Conservation (phyloP, 1,284 basidiomycete genomes). For the Megacollybia platyphylla region DNA sequence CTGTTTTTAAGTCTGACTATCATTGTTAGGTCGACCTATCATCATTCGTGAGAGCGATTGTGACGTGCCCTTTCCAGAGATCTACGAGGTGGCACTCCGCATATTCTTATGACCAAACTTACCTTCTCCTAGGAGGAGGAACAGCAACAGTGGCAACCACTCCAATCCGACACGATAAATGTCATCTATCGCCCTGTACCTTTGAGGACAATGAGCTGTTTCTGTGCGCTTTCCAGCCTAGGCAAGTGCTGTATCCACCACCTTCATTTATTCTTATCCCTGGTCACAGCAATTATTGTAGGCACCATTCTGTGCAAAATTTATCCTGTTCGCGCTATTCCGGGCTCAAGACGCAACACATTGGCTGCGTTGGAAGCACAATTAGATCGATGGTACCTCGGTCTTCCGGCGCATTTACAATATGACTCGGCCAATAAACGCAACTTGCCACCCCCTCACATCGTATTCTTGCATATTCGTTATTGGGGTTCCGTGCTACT, state of each 20-base stretch:
- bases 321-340: conserved; percentile 55
- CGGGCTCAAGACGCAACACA: conserved; percentile 30
- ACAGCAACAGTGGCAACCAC: conserved; percentile 41
- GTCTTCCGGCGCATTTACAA: conserved; percentile 53
- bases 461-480: conserved; percentile 63
- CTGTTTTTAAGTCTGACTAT: conserved; percentile 5
- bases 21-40: conserved; percentile 43
- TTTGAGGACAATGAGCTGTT: conserved; percentile 38
- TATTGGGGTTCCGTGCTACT: conserved; percentile 72
- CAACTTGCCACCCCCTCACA: conserved; percentile 43
- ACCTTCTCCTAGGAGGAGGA: conserved; percentile 25
- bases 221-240: conserved; percentile 47
- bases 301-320: conserved; percentile 58
- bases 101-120: conserved; percentile 1
- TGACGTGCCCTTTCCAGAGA: conserved; percentile 54
- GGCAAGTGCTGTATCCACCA: conserved; percentile 25
- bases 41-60: conserved; percentile 65
- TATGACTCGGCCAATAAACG: conserved; percentile 43
- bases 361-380: conserved; percentile 50
- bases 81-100: conserved; percentile 13
- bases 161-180: conserved; percentile 23
- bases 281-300: conserved; percentile 38
- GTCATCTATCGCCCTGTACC: conserved; percentile 31
- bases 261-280: neutral
- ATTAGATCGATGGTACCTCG: conserved; percentile 68